Conservation (phyloP, 768 basidiomycete genomes). For the Macrolepiota fuliginosa region DNA sequence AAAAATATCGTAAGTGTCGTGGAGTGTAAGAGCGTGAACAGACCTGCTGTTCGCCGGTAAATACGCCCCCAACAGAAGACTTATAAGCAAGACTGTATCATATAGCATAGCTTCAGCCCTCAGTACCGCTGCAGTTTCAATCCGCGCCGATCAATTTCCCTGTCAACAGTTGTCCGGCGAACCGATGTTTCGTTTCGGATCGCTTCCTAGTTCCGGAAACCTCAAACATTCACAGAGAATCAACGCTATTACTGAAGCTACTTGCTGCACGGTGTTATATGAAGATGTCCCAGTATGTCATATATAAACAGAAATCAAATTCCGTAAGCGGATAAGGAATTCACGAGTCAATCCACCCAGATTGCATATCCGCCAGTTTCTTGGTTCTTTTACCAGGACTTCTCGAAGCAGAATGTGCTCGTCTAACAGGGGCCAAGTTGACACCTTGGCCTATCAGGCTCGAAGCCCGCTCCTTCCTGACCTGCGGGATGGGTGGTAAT, state of each 20-base stretch:
- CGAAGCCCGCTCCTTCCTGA: background rate
- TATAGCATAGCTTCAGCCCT: background rate
- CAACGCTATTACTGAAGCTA: background rate
- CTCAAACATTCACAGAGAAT: background rate
- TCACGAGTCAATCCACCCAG: conserved; percentile 4
- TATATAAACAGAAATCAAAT: background rate
- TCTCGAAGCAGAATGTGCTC: background rate
- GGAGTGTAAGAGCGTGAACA: background rate
- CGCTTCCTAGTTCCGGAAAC: background rate
- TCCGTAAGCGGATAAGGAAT: background rate
- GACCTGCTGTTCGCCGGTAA: background rate
- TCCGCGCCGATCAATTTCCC: background rate
- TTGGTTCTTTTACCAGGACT: background rate
- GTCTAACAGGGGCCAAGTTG: too few species aligned
- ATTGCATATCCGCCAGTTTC: background rate
- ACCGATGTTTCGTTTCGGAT: background rate
- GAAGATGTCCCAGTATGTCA: background rate
- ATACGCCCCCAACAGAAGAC: background rate
- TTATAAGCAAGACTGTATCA: background rate
- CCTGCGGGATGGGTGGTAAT: background rate
- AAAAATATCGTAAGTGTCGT: background rate
- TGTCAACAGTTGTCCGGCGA: background rate
- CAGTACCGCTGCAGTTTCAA: background rate
- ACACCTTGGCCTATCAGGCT: background rate
- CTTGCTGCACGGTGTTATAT: background rate